A percentile compares a stretch with the other conserved stretches of the same genome.
phyloP scores from a whole-genome alignment of 495 filamentous ascomycete species.

The Neurospora sp. region DNA sequence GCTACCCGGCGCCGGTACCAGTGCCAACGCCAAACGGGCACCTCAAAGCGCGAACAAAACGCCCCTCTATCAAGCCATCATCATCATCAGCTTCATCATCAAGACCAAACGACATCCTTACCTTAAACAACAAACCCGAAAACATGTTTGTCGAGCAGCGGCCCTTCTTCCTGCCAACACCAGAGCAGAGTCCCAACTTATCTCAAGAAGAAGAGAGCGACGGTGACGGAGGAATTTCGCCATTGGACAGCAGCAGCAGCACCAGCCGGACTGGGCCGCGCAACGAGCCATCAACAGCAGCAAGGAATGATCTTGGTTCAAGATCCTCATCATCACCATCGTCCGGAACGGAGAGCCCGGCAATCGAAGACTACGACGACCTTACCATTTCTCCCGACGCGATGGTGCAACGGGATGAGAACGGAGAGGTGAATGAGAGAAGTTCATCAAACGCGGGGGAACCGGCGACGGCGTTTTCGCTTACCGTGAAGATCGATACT shows the following conservation, averaged over 20 bases:
- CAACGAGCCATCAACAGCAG: not conserved
- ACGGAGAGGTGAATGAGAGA: not conserved
- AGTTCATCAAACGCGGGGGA: not conserved
- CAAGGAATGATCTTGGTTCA: not conserved
- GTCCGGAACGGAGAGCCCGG: not conserved
- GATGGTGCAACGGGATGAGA: not conserved
- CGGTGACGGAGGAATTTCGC: not conserved
- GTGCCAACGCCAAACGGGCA: not conserved
- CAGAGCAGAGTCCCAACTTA: not conserved
- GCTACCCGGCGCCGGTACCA: not conserved
- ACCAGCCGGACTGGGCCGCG: not conserved
- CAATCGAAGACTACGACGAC: constrained; percentile 9
- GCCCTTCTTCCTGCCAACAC: not conserved
- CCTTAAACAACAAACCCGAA: not conserved
- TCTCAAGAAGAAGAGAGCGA: not conserved
- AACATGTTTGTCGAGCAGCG: not conserved
- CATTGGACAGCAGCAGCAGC: not conserved
- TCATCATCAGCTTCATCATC: not conserved
- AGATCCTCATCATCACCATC: not conserved
- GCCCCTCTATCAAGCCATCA: not conserved
- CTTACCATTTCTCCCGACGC: not conserved
- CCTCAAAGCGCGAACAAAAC: not conserved
- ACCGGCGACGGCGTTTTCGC: not conserved
- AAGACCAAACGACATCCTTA: not conserved
- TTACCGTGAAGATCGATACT: not conserved